phyloP scores from a whole-genome alignment of 495 filamentous ascomycete species.

The Aspergillus funiculosus region DNA sequence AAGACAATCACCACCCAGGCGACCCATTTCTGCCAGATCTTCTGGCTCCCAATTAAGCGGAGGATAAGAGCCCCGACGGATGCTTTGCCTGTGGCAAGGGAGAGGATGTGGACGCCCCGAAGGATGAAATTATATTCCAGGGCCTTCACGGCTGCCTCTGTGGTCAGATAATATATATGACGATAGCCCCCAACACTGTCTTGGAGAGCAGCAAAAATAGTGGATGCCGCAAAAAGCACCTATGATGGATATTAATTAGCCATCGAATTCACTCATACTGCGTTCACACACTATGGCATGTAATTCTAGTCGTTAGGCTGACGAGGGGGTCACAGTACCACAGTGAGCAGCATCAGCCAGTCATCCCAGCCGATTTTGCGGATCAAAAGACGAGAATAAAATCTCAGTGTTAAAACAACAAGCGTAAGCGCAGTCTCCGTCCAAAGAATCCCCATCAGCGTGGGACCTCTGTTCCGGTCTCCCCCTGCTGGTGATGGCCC shows the following conservation, averaged over 20 bases:
- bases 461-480: background rate
- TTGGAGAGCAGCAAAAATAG: slow-evolving; percentile 2
- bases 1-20: background rate
- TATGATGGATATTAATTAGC: no score
- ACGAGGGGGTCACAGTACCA: background rate
- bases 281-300: no score
- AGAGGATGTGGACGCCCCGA: background rate
- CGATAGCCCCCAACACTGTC: slow-evolving; percentile 3
- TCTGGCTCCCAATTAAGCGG: background rate
- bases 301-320: no score
- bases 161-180: background rate
- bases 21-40: background rate
- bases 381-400: slow-evolving; percentile 1
- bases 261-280: no score
- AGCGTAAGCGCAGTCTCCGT: background rate
- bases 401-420: background rate
- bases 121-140: slow-evolving; percentile 2
- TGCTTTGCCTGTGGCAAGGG: background rate
- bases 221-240: background rate
- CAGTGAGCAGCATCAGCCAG: slow-evolving; percentile 4
- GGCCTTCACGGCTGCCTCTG: background rate
- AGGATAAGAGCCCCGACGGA: slow-evolving; percentile 2
- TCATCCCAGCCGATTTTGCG: slow-evolving; percentile 2
- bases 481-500: background rate
- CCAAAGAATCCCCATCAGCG: slow-evolving; percentile 1